A percentile compares a stretch with the other conserved stretches of the same genome.
These are phyloP conservation scores for Globisporangium perplexum DNA, from an alignment of 352 stramenopile genomes.

Conservation along the genomic window DNA sequence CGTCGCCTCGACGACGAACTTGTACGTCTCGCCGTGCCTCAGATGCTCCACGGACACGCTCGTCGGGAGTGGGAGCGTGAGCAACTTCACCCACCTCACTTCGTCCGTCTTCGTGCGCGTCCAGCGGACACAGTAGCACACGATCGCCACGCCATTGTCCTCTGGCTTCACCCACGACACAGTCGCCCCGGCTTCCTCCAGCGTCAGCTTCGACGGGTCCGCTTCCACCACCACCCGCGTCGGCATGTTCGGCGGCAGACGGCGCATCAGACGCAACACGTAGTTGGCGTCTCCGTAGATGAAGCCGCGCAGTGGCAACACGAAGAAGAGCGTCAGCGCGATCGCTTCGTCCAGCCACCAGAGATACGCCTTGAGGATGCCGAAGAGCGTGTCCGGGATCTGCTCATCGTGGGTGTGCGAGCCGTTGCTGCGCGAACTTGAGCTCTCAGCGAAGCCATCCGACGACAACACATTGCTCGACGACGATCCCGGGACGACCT, in stretches of 20 bases:
- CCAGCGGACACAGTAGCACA: slow-evolving; percentile 81
- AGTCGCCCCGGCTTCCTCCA: slow-evolving; percentile 46
- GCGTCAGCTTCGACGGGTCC: slow-evolving; percentile 44
- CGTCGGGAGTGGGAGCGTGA: slow-evolving; percentile 60
- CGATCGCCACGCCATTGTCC: slow-evolving; percentile 74
- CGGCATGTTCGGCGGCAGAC: slow-evolving; percentile 74
- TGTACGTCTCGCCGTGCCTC: slow-evolving; percentile 77
- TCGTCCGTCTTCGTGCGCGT: slow-evolving; percentile 73
- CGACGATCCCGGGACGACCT: not conserved
- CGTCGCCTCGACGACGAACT: slow-evolving; percentile 77
- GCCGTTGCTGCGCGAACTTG: not conserved
- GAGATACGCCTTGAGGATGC: slow-evolving; percentile 58
- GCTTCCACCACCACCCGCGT: slow-evolving; percentile 70
- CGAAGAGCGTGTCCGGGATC: slow-evolving; percentile 20
- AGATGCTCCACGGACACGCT: slow-evolving; percentile 55
- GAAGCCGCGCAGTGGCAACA: slow-evolving; percentile 72
- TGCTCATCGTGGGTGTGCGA: slow-evolving; percentile 10
- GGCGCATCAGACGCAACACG: slow-evolving; percentile 54
- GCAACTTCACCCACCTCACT: slow-evolving; percentile 71
- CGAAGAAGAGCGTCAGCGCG: slow-evolving; percentile 61
- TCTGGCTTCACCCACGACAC: slow-evolving; percentile 78
- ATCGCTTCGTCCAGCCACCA: slow-evolving; percentile 87
- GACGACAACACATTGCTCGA: not conserved
- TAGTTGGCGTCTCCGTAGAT: slow-evolving; percentile 83
- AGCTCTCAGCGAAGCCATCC: not conserved